phyloP scores from a whole-genome alignment of 2,329 filamentous ascomycete species.

The Beauveria sp. region DNA sequence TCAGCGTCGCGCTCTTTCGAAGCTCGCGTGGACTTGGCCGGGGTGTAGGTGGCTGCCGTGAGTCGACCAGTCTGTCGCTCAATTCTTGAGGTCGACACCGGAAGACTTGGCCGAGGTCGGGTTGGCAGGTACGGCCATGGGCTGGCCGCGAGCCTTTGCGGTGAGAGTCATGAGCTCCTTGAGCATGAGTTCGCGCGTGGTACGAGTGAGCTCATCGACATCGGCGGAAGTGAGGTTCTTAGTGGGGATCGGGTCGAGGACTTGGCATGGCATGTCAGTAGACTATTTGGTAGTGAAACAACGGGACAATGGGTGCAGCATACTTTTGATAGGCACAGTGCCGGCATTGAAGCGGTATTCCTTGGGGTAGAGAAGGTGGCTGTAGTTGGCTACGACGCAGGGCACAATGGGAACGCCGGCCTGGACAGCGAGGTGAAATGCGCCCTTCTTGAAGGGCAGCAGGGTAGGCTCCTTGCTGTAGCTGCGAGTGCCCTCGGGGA shows the following conservation, averaged over 20 bases:
- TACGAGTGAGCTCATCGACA: conserved; percentile 63
- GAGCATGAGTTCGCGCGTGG: conserved; percentile 69
- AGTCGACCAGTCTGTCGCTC: background rate
- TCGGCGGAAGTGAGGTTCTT: conserved; percentile 64
- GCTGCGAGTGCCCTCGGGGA: conserved; percentile 87
- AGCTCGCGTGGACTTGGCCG: background rate
- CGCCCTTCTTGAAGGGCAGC: conserved; percentile 97
- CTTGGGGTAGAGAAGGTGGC: conserved; percentile 61
- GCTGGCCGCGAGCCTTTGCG: conserved; percentile 38
- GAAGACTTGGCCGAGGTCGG: conserved; percentile 17
- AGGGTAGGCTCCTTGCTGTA: conserved; percentile 75
- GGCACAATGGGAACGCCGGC: conserved; percentile 90
- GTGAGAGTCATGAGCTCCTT: conserved; percentile 51
- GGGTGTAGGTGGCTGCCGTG: background rate
- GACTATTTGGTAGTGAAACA: background rate
- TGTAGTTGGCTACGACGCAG: conserved; percentile 73
- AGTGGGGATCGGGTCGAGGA: conserved; percentile 75
- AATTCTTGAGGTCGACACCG: conserved; percentile 20
- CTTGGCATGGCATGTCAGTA: conserved; percentile 30
- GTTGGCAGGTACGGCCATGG: conserved; percentile 23
- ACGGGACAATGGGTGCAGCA: conserved; percentile 15
- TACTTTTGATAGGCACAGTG: conserved; percentile 68
- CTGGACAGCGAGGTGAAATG: conserved; percentile 92
- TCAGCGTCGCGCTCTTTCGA: background rate
- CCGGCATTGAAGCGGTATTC: conserved; percentile 58